Percentiles rank a stretch among this genome's conserved stretches.
Evolutionary conservation across 2,329 filamentous ascomycete species (phyloP).

Genomic region (Coniochaeta sp.): DNA sequence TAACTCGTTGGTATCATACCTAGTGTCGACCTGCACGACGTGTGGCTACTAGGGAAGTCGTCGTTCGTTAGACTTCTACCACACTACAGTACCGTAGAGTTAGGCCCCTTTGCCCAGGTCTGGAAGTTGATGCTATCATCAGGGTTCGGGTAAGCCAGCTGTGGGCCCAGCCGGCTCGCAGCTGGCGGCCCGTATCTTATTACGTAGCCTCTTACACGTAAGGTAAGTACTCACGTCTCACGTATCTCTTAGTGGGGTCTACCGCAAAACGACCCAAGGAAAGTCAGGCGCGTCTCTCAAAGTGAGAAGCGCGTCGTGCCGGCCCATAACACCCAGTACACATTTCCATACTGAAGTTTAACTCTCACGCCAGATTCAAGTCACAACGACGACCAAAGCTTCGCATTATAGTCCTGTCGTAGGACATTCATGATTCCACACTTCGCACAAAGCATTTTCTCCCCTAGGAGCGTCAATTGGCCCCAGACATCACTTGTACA

Average conservation of each 20-base stretch:
- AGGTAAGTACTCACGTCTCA: too few relatives aligned
- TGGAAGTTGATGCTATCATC: too few relatives aligned
- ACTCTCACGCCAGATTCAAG: background rate
- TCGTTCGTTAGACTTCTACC: too few relatives aligned
- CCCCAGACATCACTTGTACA: background rate
- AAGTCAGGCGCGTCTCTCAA: background rate
- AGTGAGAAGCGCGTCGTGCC: background rate
- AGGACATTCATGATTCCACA: background rate
- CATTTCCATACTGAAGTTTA: background rate
- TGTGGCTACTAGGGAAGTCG: too few relatives aligned
- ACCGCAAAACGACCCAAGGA: background rate
- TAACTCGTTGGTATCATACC: too few relatives aligned
- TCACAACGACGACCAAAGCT: background rate
- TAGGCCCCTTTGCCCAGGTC: too few relatives aligned
- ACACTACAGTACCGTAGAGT: too few relatives aligned
- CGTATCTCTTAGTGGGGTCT: background rate
- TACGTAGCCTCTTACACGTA: too few relatives aligned
- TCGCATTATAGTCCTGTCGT: background rate
- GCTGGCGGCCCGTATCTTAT: background rate
- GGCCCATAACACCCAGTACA: background rate
- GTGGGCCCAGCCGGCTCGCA: background rate
- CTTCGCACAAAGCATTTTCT: too few relatives aligned
- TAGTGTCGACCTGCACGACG: too few relatives aligned
- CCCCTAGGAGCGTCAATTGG: background rate
- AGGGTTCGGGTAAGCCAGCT: background rate